phyloP scores from a whole-genome alignment of 208 protist genomes.

The Leishmania major region DNA sequence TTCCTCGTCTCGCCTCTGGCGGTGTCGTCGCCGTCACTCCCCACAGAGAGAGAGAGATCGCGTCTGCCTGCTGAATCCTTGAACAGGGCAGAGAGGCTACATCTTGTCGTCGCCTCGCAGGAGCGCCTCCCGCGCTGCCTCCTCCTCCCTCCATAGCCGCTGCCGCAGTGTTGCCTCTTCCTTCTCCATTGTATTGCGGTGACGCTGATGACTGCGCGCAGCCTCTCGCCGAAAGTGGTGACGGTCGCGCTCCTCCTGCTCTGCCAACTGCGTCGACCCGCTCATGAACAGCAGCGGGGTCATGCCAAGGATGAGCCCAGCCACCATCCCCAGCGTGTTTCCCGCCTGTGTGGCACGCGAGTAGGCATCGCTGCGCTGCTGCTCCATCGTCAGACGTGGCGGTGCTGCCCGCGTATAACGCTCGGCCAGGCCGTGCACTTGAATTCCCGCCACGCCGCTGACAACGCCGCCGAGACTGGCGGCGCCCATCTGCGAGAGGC shows the following conservation, averaged over 20 bases:
- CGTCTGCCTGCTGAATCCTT: neutral
- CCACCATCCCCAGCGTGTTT: constrained; percentile 80
- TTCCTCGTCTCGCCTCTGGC: neutral
- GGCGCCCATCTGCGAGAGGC: constrained; percentile 74
- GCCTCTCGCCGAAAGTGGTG: constrained; percentile 36
- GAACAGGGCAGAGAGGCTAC: neutral
- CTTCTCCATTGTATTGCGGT: constrained; percentile 23
- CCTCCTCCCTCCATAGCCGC: constrained; percentile 23
- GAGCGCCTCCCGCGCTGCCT: constrained; percentile 2
- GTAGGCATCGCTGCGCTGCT: constrained; percentile 43
- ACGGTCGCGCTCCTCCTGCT: constrained; percentile 30
- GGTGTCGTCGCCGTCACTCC: neutral
- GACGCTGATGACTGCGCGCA: constrained; percentile 31
- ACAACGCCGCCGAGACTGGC: constrained; percentile 82
- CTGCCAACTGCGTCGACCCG: constrained; percentile 28
- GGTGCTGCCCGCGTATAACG: constrained; percentile 57
- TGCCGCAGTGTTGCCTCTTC: constrained; percentile 29
- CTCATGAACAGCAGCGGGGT: constrained; percentile 70
- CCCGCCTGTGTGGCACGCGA: constrained; percentile 50
- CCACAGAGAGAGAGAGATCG: neutral
- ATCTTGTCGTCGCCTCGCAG: neutral
- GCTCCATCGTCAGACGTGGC: constrained; percentile 60
- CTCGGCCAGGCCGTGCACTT: constrained; percentile 87
- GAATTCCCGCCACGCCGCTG: constrained; percentile 84
- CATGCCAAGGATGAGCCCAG: constrained; percentile 81